phyloP scores from a whole-genome alignment of 257 asterid genomes.

The Ehretia macrophylla region DNA sequence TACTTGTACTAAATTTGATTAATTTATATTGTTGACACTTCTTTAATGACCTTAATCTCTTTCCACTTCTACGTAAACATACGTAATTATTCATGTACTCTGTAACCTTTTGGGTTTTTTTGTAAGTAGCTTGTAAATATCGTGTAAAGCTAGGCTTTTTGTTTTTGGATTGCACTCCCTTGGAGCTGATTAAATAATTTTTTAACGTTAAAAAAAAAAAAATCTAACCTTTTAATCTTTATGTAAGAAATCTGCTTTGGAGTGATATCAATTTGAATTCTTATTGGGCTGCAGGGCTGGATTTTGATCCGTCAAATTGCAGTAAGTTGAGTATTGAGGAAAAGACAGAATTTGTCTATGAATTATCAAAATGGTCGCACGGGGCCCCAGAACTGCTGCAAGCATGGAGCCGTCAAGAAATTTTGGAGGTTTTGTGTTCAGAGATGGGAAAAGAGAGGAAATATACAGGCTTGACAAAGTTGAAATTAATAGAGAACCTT shows the following conservation, averaged over 20 bases:
- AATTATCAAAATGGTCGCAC: conserved; percentile 63
- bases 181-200: too few species aligned
- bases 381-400: conserved; percentile 74
- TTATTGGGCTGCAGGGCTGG: conserved; percentile 43
- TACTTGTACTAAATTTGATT: not conserved
- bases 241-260: not conserved
- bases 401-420: conserved; percentile 92
- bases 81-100: too few species aligned
- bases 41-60: too few species aligned
- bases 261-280: conserved; percentile 3
- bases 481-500: conserved; percentile 79
- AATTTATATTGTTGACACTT: not conserved
- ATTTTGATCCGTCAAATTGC: conserved; percentile 65
- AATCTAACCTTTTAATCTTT: not conserved
- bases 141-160: too few species aligned
- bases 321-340: conserved; percentile 73
- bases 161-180: too few species aligned
- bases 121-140: too few species aligned
- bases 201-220: too few species aligned
- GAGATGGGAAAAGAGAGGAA: conserved; percentile 97
- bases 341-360: conserved; percentile 72
- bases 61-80: too few species aligned
- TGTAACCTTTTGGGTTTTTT: too few species aligned
- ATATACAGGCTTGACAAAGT: conserved; percentile 86
- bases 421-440: conserved; percentile 80